A percentile compares a stretch with the other conserved stretches of the same genome.
These are phyloP conservation scores for Thuja plicata DNA, from an alignment of 83 land plant genomes.

Conservation along the genomic window DNA sequence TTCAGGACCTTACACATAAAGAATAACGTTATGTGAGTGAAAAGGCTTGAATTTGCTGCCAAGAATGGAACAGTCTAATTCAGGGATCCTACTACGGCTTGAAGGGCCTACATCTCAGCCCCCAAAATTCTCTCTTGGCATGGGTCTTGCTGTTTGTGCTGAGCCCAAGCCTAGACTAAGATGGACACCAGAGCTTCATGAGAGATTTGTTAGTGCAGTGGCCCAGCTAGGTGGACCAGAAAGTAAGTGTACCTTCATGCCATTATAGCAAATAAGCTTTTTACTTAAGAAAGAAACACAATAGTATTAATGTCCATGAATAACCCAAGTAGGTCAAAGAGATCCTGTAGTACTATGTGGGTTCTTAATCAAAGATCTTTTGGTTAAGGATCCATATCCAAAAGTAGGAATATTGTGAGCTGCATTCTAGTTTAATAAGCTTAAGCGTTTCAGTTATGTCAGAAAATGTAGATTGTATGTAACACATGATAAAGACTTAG, in stretches of 20 bases:
- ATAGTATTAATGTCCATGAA: neutral
- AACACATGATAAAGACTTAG: neutral
- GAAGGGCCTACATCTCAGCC: slow-evolving; percentile 6
- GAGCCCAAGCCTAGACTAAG: slow-evolving; percentile 3
- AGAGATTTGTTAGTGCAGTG: slow-evolving; percentile 3
- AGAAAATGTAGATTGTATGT: too few species aligned
- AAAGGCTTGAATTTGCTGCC: neutral
- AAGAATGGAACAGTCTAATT: slow-evolving; percentile 7
- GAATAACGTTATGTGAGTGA: neutral
- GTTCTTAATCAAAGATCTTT: neutral
- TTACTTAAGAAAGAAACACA: neutral
- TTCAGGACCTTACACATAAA: slow-evolving; percentile 5
- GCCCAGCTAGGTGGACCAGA: slow-evolving; percentile 3
- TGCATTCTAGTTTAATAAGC: neutral
- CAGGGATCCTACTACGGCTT: neutral
- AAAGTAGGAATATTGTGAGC: neutral
- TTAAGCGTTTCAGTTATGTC: neutral
- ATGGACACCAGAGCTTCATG: slow-evolving; percentile 7
- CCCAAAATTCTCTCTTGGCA: slow-evolving; percentile 2
- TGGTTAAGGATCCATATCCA: neutral
- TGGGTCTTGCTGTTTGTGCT: slow-evolving; percentile 7
- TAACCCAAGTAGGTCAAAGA: neutral
- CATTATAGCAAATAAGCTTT: neutral
- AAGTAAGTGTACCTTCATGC: neutral
- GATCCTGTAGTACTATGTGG: neutral